Percentiles rank a stretch among this genome's conserved stretches.
These are phyloP conservation scores for Phytopythium chamaehyphon DNA, from an alignment of 352 stramenopile species.

Conservation along the genomic window DNA sequence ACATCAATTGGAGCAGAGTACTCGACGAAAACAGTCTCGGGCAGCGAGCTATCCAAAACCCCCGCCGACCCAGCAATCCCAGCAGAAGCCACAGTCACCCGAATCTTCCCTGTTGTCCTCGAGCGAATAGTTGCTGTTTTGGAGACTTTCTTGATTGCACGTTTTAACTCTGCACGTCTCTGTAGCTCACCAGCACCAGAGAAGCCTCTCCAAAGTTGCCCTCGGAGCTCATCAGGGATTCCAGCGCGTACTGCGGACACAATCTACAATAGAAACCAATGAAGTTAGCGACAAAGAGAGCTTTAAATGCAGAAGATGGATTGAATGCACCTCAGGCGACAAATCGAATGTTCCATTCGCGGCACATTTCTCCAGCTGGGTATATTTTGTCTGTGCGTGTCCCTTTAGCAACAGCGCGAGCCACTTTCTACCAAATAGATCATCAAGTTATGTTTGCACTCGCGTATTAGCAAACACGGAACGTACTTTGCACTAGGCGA, in stretches of 20 bases:
- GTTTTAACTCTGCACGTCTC: slow-evolving; percentile 54
- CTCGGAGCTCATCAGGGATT: slow-evolving; percentile 74
- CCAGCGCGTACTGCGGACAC: slow-evolving; percentile 68
- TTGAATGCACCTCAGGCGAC: slow-evolving; percentile 47
- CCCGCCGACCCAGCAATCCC: neutral
- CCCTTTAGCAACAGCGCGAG: slow-evolving; percentile 63
- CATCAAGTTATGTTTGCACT: no score
- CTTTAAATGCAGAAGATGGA: no score
- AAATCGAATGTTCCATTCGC: slow-evolving; percentile 51
- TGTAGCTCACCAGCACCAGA: slow-evolving; percentile 59
- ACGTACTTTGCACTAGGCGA: slow-evolving; percentile 52
- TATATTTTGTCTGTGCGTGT: slow-evolving; percentile 81
- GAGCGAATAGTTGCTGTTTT: slow-evolving; percentile 40
- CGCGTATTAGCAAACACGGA: neutral
- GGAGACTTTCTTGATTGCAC: slow-evolving; percentile 39
- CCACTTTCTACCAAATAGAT: slow-evolving; percentile 42
- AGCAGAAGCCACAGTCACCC: slow-evolving; percentile 3
- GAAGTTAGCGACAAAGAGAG: no score
- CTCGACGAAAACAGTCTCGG: slow-evolving; percentile 38
- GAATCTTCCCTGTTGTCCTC: slow-evolving; percentile 2
- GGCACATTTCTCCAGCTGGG: slow-evolving; percentile 74
- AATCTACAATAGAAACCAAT: slow-evolving; percentile 27
- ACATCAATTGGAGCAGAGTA: slow-evolving; percentile 37
- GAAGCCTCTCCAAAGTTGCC: slow-evolving; percentile 72
- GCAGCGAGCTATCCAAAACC: slow-evolving; percentile 5